Evolutionary conservation across 106 monocot species (phyloP).

Genomic region (Acorus gramineus): DNA sequence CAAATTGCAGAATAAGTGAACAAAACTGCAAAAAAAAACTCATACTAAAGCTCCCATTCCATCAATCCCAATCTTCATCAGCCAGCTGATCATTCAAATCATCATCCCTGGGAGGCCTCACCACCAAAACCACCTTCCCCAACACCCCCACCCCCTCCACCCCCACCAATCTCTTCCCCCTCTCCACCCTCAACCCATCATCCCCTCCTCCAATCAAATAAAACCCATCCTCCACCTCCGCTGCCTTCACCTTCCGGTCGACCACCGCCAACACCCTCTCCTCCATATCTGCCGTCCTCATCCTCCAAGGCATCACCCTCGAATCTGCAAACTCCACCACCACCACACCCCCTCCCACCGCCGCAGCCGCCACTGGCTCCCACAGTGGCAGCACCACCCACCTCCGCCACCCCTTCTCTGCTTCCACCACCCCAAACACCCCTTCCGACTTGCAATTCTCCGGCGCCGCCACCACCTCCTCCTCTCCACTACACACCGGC

Average conservation of each 20-base stretch:
- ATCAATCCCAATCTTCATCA: constrained; percentile 21
- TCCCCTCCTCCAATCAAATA: constrained; percentile 33
- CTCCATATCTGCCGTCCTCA: constrained; percentile 20
- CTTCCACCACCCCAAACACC: constrained; percentile 47
- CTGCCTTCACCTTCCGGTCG: constrained; percentile 38
- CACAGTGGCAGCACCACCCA: constrained; percentile 79
- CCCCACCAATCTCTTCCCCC: constrained; percentile 38
- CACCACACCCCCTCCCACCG: constrained; percentile 28
- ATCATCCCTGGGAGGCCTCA: constrained; percentile 58
- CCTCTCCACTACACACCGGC: constrained; percentile 44
- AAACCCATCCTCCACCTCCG: constrained; percentile 32
- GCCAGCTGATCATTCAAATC: constrained; percentile 1
- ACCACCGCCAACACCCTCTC: constrained; percentile 64
- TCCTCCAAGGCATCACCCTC: constrained; percentile 52
- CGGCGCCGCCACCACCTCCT: constrained; percentile 45
- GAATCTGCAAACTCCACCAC: constrained; percentile 50
- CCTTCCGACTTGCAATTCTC: constrained; percentile 25
- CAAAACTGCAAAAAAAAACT: too few relatives aligned
- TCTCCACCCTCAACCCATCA: constrained; percentile 54
- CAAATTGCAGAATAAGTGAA: too few relatives aligned
- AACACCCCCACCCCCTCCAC: constrained; percentile 27
- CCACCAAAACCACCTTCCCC: constrained; percentile 62
- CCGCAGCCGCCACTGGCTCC: constrained; percentile 34
- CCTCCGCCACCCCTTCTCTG: constrained; percentile 61
- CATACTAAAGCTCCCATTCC: constrained; percentile 2